Evolutionary conservation across 495 filamentous ascomycete genomes (phyloP), one percentile per base, ranked within the genome.

Genomic region (Penicillium macrosclerotiorum): DNA sequence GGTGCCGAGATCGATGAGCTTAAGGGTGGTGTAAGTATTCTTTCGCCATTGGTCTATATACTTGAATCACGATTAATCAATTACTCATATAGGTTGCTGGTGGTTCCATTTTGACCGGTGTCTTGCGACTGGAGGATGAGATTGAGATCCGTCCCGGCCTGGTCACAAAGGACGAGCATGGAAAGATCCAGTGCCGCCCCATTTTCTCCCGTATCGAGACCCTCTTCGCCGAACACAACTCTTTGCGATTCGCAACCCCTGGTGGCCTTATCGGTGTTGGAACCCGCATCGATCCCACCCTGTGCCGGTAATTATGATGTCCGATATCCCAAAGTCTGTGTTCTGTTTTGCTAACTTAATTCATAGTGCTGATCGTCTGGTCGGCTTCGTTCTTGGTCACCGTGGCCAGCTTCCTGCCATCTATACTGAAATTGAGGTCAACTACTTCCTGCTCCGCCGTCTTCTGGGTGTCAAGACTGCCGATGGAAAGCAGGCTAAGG

Each of bases 1-100:
- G 93, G 93, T 80, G 90, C 94, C n/a, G 94, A 96, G 73, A 96
- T 98, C 47, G 94, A 97, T 24, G 94, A 98, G 55, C 78, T 98
- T 50, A 97, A 97, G 80, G 93, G 93, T 62, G 93, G 93, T 79
- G 38, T 41, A 41, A 30, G 38, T 41, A 4, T 13, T 7, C 6
- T n/a, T 9, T 2, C 27, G 14, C n/a, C 2, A n/a, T 22, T 18
- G 14, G 1, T n/a, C 17, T 13, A 12, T 30, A 3, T 2, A 29
- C 24, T 12, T 0, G 24, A n/a, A n/a, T n/a, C 12, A 30, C 3
- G n/a, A n/a, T 9, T 41, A 2, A 12, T 18, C 30, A 29, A 41
- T 19, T 6, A 5, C 14, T 27, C 13, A 8, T 20, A 1, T 12
- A 13, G 30, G 93, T 98, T 67, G 93, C 93, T 55, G 93, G 93